Percentiles rank a stretch among this genome's conserved stretches.
These are phyloP conservation scores for Peniophora sp. DNA, from an alignment of 1,284 basidiomycete species.

Conservation along the genomic window DNA sequence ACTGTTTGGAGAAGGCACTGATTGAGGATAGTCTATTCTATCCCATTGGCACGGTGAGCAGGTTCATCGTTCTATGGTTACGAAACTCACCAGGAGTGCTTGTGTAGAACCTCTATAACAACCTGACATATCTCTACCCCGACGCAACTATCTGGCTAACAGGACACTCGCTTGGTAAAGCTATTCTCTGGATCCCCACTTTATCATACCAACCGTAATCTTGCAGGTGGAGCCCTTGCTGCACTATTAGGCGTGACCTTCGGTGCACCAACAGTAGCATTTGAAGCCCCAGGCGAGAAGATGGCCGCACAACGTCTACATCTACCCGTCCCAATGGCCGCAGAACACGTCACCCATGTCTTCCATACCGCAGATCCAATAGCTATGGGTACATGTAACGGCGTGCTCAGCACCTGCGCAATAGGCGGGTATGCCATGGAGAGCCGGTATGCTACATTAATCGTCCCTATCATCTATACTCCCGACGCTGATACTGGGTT, in stretches of 20 bases:
- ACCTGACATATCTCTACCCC: constrained; percentile 91
- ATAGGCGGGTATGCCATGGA: constrained; percentile 77
- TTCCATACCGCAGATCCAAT: constrained; percentile 87
- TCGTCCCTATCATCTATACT: background rate
- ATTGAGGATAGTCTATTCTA: constrained; percentile 87
- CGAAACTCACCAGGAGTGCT: background rate
- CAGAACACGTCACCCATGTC: constrained; percentile 72
- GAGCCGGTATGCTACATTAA: constrained; percentile 36
- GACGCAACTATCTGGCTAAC: constrained; percentile 88
- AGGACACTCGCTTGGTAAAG: constrained; percentile 60
- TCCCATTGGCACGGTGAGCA: constrained; percentile 67
- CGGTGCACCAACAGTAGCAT: constrained; percentile 84
- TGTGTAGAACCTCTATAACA: constrained; percentile 82
- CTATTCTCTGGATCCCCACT: too few species aligned
- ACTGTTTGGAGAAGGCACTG: constrained; percentile 77
- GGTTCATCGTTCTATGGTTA: constrained; percentile 3
- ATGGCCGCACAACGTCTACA: constrained; percentile 84
- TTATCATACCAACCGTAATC: background rate
- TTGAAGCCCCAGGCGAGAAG: constrained; percentile 89
- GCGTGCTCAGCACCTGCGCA: constrained; percentile 65
- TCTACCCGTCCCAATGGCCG: constrained; percentile 73
- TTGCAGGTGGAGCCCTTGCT: constrained; percentile 75
- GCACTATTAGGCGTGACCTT: constrained; percentile 88
- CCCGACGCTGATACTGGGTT: background rate
- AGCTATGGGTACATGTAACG: constrained; percentile 78